phyloP scores from a whole-genome alignment of 352 stramenopile species.

The Phytopythium sindhum region DNA sequence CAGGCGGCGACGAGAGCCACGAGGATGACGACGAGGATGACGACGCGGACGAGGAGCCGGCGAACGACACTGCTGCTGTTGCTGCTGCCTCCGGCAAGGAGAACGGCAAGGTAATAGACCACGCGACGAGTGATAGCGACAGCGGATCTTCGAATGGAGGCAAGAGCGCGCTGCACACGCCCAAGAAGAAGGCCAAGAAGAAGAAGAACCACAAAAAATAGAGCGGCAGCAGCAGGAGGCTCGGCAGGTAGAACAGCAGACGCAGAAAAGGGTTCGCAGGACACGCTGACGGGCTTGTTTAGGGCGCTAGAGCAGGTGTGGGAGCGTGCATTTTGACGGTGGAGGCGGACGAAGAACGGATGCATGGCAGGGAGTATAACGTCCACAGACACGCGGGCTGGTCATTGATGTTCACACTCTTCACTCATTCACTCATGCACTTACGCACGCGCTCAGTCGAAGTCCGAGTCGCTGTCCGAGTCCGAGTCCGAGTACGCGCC shows the following conservation, averaged over 20 bases:
- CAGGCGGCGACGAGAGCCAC: neutral
- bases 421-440: neutral
- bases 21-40: conserved; percentile 16
- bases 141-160: neutral
- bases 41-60: neutral
- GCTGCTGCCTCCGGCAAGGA: neutral
- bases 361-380: conserved; percentile 6
- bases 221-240: neutral
- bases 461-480: conserved; percentile 46
- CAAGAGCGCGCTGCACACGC: conserved; percentile 3
- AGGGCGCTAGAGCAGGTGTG: conserved; percentile 3
- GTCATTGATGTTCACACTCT: neutral
- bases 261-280: neutral
- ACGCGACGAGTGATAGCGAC: neutral
- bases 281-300: neutral
- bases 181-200: conserved; percentile 11
- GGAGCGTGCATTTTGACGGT: conserved; percentile 7
- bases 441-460: conserved; percentile 27
- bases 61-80: neutral
- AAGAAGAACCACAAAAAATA: conserved; percentile 12
- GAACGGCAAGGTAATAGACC: conserved; percentile 10
- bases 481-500: conserved; percentile 48
- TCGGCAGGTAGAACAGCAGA: neutral
- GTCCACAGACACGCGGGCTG: neutral
- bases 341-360: neutral